Conservation (phyloP, 495 filamentous ascomycete genomes). For the Venustampulla echinocandica region DNA sequence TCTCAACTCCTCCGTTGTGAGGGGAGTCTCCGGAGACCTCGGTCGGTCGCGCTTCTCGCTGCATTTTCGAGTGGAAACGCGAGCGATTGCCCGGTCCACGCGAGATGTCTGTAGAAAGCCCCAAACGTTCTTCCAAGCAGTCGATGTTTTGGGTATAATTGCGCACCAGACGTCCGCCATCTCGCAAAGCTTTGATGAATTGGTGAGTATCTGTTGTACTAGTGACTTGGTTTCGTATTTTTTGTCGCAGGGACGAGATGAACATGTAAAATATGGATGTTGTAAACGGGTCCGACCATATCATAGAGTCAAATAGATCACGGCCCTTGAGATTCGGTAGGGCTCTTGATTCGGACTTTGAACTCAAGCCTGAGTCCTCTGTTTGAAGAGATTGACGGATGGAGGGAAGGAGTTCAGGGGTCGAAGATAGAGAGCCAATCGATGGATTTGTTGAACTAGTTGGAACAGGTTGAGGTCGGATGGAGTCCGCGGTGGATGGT, state of each 20-base stretch:
- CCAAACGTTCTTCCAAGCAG: slow-evolving; percentile 55
- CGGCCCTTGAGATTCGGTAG: slow-evolving; percentile 53
- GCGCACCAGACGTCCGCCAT: slow-evolving; percentile 51
- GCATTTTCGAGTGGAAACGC: slow-evolving; percentile 28
- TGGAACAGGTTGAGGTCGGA: background rate
- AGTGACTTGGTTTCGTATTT: slow-evolving; percentile 39
- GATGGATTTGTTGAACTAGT: background rate
- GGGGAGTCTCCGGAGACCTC: slow-evolving; percentile 13
- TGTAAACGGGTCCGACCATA: slow-evolving; percentile 54
- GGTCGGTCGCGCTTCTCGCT: slow-evolving; percentile 10
- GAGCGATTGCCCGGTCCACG: slow-evolving; percentile 48
- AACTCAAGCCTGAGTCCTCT: too few species aligned
- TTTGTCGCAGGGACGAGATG: slow-evolving; percentile 50
- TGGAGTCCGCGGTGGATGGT: background rate
- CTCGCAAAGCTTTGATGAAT: slow-evolving; percentile 53
- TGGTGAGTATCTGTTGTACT: slow-evolving; percentile 51
- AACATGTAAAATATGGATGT: slow-evolving; percentile 63
- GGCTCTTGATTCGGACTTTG: slow-evolving; percentile 31
- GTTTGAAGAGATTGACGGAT: too few species aligned
- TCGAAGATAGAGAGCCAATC: slow-evolving; percentile 2
- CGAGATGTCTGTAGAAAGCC: slow-evolving; percentile 44
- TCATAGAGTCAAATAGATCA: slow-evolving; percentile 57
- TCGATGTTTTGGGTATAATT: slow-evolving; percentile 72
- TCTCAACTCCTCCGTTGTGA: slow-evolving; percentile 38
- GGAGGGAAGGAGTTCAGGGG: slow-evolving; percentile 1